These are phyloP conservation scores for Termitomyces sp. DNA, from an alignment of 768 basidiomycete genomes.

Conservation along the genomic window DNA sequence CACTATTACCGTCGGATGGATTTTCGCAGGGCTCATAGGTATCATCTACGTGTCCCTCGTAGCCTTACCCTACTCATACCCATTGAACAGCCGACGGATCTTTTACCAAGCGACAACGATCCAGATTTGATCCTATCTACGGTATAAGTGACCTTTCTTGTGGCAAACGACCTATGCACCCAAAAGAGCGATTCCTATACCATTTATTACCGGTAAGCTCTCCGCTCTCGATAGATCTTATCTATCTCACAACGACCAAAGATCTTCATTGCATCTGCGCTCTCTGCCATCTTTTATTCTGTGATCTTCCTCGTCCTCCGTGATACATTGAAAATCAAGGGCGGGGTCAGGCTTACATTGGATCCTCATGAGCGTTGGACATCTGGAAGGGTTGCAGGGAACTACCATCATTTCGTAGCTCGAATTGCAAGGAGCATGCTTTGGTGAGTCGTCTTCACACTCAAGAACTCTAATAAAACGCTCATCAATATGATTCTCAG, in stretches of 20 bases:
- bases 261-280: slow-evolving; percentile 41
- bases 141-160: slow-evolving; percentile 49
- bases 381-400: slow-evolving; percentile 26
- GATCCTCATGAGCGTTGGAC: slow-evolving; percentile 41
- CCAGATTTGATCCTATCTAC: slow-evolving; percentile 34
- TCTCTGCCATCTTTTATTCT: slow-evolving; percentile 56
- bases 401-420: slow-evolving; percentile 32
- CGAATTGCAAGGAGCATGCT: slow-evolving; percentile 64
- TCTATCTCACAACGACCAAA: too few relatives aligned
- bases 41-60: slow-evolving; percentile 11
- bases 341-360: slow-evolving; percentile 45
- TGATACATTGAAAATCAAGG: slow-evolving; percentile 45
- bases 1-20: slow-evolving; percentile 50
- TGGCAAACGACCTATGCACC: slow-evolving; percentile 37
- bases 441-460: slow-evolving; percentile 41
- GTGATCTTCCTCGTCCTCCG: slow-evolving; percentile 52
- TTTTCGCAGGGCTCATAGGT: slow-evolving; percentile 43
- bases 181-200: slow-evolving; percentile 38
- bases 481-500: neutral
- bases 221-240: neutral
- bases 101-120: slow-evolving; percentile 19
- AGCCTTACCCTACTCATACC: neutral
- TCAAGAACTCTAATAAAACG: neutral
- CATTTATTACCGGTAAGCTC: slow-evolving; percentile 56
- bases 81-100: slow-evolving; percentile 27